Conservation (phyloP, 495 filamentous ascomycete genomes). For the Penicillium arizonense region DNA sequence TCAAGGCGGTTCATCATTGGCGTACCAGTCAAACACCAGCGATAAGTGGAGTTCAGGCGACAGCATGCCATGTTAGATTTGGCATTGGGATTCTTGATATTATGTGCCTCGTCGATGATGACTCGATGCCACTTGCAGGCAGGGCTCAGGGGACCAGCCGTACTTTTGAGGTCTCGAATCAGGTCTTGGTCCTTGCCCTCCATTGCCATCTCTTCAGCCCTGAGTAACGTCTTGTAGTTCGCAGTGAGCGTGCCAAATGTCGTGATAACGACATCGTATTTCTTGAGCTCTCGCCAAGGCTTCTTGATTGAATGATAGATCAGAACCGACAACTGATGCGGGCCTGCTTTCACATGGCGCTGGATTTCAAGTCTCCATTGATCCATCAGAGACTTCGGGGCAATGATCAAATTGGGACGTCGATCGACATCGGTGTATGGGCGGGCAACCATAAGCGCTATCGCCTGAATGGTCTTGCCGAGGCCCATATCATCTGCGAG, state of each 20-base stretch:
- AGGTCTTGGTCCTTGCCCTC: conserved; percentile 17
- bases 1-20: conserved; percentile 90
- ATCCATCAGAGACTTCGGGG: conserved; percentile 79
- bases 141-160: conserved; percentile 61
- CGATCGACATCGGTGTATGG: conserved; percentile 58
- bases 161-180: conserved; percentile 20
- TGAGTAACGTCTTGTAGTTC: conserved; percentile 56
- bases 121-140: conserved; percentile 75
- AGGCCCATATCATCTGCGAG: conserved; percentile 94
- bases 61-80: conserved; percentile 62
- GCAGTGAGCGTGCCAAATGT: conserved; percentile 79
- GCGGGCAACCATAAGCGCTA: conserved; percentile 78
- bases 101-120: conserved; percentile 92
- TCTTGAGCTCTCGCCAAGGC: conserved; percentile 59
- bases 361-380: conserved; percentile 90
- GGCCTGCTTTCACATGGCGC: conserved; percentile 60
- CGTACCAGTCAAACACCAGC: conserved; percentile 89
- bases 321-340: conserved; percentile 60
- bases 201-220: conserved; percentile 44
- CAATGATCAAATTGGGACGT: conserved; percentile 85
- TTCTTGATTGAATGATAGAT: conserved; percentile 63
- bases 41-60: conserved; percentile 59
- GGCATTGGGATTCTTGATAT: conserved; percentile 82
- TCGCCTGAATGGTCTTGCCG: conserved; percentile 88
- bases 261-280: conserved; percentile 82